phyloP scores from a whole-genome alignment of 2,329 filamentous ascomycete genomes.

The Setomelanomma holmii region DNA sequence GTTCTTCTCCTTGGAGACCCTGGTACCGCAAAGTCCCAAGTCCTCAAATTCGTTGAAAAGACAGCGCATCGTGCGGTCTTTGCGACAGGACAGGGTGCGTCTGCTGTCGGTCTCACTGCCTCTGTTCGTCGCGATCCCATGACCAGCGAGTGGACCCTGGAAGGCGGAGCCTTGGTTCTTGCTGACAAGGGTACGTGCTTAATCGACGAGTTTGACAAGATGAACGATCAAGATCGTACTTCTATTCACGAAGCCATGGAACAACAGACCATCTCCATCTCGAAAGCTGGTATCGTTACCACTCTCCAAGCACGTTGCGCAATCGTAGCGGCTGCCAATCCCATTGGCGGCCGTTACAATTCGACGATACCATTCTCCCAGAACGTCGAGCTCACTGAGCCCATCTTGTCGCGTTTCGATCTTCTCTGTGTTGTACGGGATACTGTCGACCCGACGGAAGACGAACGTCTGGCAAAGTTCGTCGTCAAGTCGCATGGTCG shows the following conservation, averaged over 20 bases:
- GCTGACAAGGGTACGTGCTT: slow-evolving; percentile 94
- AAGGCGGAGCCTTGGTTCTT: slow-evolving; percentile 92
- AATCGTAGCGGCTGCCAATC: slow-evolving; percentile 96
- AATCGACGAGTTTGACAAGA: slow-evolving; percentile 99
- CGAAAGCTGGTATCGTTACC: slow-evolving; percentile 97
- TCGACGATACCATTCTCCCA: slow-evolving; percentile 93
- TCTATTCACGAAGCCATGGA: slow-evolving; percentile 99
- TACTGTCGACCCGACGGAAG: slow-evolving; percentile 89
- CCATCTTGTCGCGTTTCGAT: slow-evolving; percentile 96
- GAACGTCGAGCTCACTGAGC: slow-evolving; percentile 96
- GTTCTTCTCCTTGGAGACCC: slow-evolving; percentile 95
- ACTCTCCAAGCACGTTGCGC: slow-evolving; percentile 95
- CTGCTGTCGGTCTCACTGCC: slow-evolving; percentile 95
- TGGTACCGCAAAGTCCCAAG: slow-evolving; percentile 96
- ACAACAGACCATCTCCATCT: slow-evolving; percentile 98
- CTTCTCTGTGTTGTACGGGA: slow-evolving; percentile 96
- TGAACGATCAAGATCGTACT: slow-evolving; percentile 98
- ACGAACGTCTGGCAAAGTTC: slow-evolving; percentile 91
- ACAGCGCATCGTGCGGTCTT: slow-evolving; percentile 97
- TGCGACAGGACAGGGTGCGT: slow-evolving; percentile 95
- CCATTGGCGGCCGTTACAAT: slow-evolving; percentile 95
- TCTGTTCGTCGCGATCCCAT: slow-evolving; percentile 94
- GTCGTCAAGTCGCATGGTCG: slow-evolving; percentile 94
- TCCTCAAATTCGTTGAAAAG: slow-evolving; percentile 97
- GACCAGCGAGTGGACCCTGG: slow-evolving; percentile 96